Evolutionary conservation across 305 asterid genomes (phyloP).

Genomic region (Salvia sclarea): DNA sequence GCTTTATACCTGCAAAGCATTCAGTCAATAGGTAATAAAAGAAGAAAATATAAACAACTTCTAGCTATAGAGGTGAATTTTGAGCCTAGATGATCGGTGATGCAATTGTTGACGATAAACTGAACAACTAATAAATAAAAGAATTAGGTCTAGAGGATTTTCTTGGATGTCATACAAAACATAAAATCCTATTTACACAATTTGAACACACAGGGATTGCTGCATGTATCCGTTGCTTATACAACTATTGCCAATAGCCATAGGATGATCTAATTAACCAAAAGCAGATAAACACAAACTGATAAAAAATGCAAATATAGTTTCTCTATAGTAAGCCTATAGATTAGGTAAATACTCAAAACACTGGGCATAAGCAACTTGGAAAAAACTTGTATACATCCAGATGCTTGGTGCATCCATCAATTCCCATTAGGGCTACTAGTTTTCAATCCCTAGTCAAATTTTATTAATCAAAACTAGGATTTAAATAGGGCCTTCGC

Average conservation of each 20-base stretch:
- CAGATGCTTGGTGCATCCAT: no score
- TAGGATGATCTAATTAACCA: neutral
- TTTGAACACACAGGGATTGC: neutral
- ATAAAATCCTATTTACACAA: neutral
- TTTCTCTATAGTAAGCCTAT: neutral
- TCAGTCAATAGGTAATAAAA: neutral
- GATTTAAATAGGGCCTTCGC: no score
- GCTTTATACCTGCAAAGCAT: conserved; percentile 77
- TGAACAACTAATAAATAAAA: neutral
- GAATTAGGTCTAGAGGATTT: neutral
- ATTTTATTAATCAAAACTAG: no score
- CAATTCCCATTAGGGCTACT: no score
- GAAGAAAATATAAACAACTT: neutral
- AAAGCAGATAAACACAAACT: conserved; percentile 1
- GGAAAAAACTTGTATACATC: no score
- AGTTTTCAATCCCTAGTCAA: no score
- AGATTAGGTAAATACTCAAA: neutral
- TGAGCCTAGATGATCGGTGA: neutral
- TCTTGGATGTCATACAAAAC: no score
- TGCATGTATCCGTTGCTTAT: neutral
- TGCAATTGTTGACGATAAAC: neutral
- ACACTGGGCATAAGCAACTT: neutral
- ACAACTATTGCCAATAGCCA: neutral
- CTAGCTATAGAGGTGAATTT: neutral
- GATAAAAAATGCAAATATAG: neutral